A percentile compares a stretch with the other conserved stretches of the same genome.
phyloP scores from a whole-genome alignment of 345 rosid genomes.

The Ailanthus altissimus region DNA sequence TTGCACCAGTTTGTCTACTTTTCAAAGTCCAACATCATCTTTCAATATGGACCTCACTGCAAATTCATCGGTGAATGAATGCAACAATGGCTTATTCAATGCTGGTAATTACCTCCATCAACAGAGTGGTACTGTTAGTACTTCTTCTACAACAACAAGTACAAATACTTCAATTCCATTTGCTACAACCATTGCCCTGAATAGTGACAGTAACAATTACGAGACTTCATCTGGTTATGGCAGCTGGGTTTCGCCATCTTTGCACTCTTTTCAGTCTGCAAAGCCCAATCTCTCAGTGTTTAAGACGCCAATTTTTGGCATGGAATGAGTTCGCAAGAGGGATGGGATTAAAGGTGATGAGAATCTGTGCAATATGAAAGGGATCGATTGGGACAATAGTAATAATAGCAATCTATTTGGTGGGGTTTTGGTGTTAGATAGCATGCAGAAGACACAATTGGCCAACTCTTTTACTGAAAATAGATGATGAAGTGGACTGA shows the following conservation, averaged over 20 bases:
- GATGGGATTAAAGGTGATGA: slow-evolving; percentile 10
- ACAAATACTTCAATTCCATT: slow-evolving; percentile 40
- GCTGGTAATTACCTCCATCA: slow-evolving; percentile 36
- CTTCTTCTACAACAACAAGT: neutral
- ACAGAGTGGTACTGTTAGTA: slow-evolving; percentile 11
- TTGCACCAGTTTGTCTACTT: slow-evolving; percentile 12
- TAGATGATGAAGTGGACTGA: slow-evolving; percentile 28
- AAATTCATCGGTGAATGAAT: slow-evolving; percentile 22
- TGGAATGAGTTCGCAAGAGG: slow-evolving; percentile 57
- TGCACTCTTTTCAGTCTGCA: slow-evolving; percentile 57
- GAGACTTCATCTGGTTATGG: slow-evolving; percentile 43
- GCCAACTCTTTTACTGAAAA: slow-evolving; percentile 25
- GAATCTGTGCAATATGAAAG: slow-evolving; percentile 31
- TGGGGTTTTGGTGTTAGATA: neutral
- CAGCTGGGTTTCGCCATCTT: slow-evolving; percentile 50
- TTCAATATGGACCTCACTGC: slow-evolving; percentile 38
- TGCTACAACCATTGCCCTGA: slow-evolving; percentile 37
- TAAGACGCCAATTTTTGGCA: slow-evolving; percentile 88
- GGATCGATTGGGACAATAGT: neutral
- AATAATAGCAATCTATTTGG: neutral
- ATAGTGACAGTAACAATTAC: slow-evolving; percentile 31
- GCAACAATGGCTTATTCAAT: slow-evolving; percentile 34
- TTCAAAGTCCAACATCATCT: slow-evolving; percentile 23
- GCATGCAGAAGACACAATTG: slow-evolving; percentile 2
- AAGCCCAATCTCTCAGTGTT: slow-evolving; percentile 66